Evolutionary conservation across 352 stramenopile genomes (phyloP).

Genomic region (Phytophthora tentaculata): DNA sequence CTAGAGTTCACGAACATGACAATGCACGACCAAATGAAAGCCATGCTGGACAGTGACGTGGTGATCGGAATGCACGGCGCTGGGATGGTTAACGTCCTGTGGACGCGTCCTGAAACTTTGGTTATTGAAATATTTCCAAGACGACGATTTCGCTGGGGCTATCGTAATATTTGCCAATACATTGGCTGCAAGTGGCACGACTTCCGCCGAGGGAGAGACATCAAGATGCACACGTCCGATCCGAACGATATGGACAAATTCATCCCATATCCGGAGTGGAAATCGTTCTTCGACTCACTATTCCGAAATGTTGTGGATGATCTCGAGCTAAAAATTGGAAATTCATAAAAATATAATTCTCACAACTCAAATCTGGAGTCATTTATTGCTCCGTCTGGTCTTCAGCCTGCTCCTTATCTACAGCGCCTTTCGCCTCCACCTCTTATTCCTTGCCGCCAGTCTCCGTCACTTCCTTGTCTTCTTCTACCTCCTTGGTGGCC

Average conservation of each 20-base stretch:
- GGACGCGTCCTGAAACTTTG: constrained; percentile 51
- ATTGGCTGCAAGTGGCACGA: constrained; percentile 66
- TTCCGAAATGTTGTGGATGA: constrained; percentile 31
- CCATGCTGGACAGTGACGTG: constrained; percentile 65
- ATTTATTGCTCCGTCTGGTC: too few species aligned
- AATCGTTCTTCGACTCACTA: constrained; percentile 55
- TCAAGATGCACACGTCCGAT: constrained; percentile 30
- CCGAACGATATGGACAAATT: constrained; percentile 57
- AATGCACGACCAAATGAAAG: constrained; percentile 61
- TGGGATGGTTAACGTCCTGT: constrained; percentile 78
- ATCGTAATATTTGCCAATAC: constrained; percentile 76
- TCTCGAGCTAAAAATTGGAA: constrained; percentile 13
- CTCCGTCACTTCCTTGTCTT: constrained; percentile 5
- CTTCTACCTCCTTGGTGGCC: neutral
- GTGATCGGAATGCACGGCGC: constrained; percentile 83
- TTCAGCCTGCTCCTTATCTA: constrained; percentile 4
- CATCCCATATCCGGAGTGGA: constrained; percentile 56
- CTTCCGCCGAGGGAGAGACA: constrained; percentile 45
- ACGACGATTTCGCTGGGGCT: constrained; percentile 58
- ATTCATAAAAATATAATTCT: too few species aligned
- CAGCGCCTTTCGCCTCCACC: constrained; percentile 1
- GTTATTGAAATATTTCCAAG: constrained; percentile 76
- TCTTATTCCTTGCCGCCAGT: neutral
- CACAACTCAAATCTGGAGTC: too few species aligned
- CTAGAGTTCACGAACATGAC: constrained; percentile 66